Conservation (phyloP, 2,329 filamentous ascomycete genomes). For the Colletotrichum godetiae region DNA sequence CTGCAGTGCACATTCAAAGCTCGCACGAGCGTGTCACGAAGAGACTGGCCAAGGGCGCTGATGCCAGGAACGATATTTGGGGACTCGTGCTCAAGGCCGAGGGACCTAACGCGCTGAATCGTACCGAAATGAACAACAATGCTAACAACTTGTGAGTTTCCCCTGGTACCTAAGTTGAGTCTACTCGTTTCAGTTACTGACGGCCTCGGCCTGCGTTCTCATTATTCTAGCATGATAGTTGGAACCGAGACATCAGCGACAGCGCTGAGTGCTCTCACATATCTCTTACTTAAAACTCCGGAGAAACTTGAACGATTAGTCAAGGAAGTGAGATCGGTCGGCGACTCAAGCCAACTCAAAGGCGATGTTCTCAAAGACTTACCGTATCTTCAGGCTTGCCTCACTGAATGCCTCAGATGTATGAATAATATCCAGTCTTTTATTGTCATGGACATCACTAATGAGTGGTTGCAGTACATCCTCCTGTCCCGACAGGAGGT, state of each 20-base stretch:
- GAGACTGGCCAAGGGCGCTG: not conserved
- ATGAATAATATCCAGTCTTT: not conserved
- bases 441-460: not conserved
- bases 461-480: constrained; percentile 49
- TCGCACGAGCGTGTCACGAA: constrained; percentile 6
- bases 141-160: constrained; percentile 9
- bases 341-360: constrained; percentile 48
- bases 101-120: not conserved
- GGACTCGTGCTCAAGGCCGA: constrained; percentile 2
- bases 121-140: constrained; percentile 11
- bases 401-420: constrained; percentile 50
- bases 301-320: constrained; percentile 43
- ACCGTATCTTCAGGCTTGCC: constrained; percentile 52
- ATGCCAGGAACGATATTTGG: constrained; percentile 5
- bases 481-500: constrained; percentile 40
- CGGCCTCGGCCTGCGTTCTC: not conserved
- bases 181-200: not conserved
- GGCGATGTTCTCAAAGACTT: constrained; percentile 40
- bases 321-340: constrained; percentile 51
- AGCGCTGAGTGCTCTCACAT: constrained; percentile 40
- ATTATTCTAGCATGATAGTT: constrained; percentile 37
- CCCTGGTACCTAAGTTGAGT: not conserved
- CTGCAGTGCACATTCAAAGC: not conserved
- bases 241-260: constrained; percentile 49
- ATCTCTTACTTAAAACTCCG: constrained; percentile 44